Evolutionary conservation across 768 basidiomycete genomes (phyloP), one percentile per base, ranked within the genome.

Genomic region (Pilatotrama ljubarskyi): DNA sequence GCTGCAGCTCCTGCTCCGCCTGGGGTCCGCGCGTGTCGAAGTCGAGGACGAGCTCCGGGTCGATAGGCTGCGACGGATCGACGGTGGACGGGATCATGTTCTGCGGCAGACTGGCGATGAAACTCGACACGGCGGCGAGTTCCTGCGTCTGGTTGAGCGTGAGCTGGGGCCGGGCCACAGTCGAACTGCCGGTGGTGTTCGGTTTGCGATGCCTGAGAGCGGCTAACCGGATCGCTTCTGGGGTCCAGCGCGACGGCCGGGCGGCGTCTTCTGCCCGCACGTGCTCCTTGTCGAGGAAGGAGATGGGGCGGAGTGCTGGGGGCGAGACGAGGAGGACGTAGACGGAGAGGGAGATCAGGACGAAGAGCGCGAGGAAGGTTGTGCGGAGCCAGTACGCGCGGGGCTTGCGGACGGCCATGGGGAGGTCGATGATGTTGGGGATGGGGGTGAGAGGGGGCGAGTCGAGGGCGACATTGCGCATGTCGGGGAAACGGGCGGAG

Each of bases 1-100:
- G 75, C 35, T 73, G 70, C 32, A 92, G 75, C 70, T 92, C 90
- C 35, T 84, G 80, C 18, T 69, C 65, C 0, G 90, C 89, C 14
- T 80, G 79, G 2, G 82, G 74, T 42, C 82, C 77, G n/a, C 85
- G 82, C 0, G 88, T 88, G 69, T 93, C 90, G 69, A 93, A 94
- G 66, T 90, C 91, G 41, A 94, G 80, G 5, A 94, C 82, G 57
- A 93, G 82, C 66, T 91, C 83, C 3, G 92, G 90, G 70, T 93
- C 91, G 58, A 93, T 84, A 8, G 90, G 83, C 11, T 65, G 63
- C 11, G 77, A 65, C 0, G 91, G 87, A 66, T 93, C 83, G 44
- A 91, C 80, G 6, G 77, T 76, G 0, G 75, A 69, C 1, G 92
- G 90, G 57, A 94, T 84, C 56, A 86, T 79, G 72, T 93, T 93